These are phyloP conservation scores for Aspergillus sp. DNA, from an alignment of 2,329 filamentous ascomycete genomes.

Conservation along the genomic window DNA sequence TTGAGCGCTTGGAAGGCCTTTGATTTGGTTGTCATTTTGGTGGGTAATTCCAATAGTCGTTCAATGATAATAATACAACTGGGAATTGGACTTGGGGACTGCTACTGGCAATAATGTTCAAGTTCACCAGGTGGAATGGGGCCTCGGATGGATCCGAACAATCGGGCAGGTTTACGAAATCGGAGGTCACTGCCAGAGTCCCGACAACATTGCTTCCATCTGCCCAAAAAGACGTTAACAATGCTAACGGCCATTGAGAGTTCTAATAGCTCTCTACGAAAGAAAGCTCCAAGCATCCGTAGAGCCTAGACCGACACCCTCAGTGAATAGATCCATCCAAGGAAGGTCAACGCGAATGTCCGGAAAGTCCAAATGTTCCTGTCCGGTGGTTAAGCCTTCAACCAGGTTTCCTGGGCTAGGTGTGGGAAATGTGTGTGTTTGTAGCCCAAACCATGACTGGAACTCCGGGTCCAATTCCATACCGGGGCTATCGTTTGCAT, in stretches of 20 bases:
- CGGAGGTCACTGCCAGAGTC: neutral
- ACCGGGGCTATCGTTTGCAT: constrained; percentile 10
- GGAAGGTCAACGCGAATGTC: constrained; percentile 13
- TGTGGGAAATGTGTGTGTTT: constrained; percentile 13
- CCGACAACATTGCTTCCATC: too few relatives aligned
- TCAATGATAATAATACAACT: too few relatives aligned
- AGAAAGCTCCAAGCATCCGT: constrained; percentile 13
- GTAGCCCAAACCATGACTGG: constrained; percentile 25
- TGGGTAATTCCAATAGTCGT: neutral
- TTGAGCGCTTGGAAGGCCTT: neutral
- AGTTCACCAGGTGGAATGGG: too few relatives aligned
- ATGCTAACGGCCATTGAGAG: neutral
- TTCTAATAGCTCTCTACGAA: neutral
- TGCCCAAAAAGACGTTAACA: neutral
- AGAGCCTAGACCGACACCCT: constrained; percentile 13
- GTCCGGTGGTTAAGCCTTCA: neutral
- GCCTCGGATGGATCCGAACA: neutral
- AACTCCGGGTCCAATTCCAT: constrained; percentile 23
- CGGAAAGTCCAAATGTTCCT: constrained; percentile 1
- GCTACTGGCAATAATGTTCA: too few relatives aligned
- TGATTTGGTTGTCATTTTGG: neutral
- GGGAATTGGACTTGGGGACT: too few relatives aligned
- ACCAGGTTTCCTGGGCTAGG: neutral
- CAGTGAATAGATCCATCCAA: constrained; percentile 13
- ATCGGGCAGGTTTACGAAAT: neutral